A percentile compares a stretch with the other conserved stretches of the same genome.
Conservation (phyloP, 805 yeast species). For the Ogataea nakhonphanomensis region DNA sequence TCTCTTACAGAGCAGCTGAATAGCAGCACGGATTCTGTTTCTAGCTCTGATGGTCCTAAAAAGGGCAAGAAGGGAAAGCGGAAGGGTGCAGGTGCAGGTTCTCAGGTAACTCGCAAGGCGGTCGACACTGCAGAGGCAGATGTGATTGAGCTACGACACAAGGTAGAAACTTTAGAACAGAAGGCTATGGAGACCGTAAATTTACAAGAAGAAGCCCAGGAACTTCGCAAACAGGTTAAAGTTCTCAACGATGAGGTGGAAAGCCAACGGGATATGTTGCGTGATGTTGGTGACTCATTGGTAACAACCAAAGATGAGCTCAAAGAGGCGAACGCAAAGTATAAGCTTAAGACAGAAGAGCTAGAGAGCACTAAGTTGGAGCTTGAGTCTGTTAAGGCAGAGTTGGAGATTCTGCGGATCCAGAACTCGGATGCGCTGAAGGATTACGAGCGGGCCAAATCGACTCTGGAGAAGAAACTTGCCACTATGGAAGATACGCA, state of each 20-base stretch:
- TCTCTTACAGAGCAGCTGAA: constrained; percentile 21
- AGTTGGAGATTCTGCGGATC: constrained; percentile 31
- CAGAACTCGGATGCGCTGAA: constrained; percentile 36
- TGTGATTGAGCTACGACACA: constrained; percentile 25
- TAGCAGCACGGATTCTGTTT: background rate
- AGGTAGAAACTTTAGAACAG: constrained; percentile 17
- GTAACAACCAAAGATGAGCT: constrained; percentile 64
- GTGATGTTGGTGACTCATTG: constrained; percentile 73
- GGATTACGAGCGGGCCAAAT: constrained; percentile 32
- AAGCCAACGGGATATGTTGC: constrained; percentile 69
- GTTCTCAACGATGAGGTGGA: constrained; percentile 61
- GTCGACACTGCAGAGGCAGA: constrained; percentile 15
- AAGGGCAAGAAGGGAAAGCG: constrained; percentile 20
- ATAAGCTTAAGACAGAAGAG: constrained; percentile 5
- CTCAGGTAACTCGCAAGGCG: background rate
- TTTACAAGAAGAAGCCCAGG: constrained; percentile 2
- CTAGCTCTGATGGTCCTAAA: constrained; percentile 9
- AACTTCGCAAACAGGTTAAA: constrained; percentile 33
- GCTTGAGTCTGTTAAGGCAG: constrained; percentile 19
- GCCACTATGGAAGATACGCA: constrained; percentile 14
- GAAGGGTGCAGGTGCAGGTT: constrained; percentile 11
- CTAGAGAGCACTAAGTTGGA: constrained; percentile 12
- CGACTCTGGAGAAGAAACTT: constrained; percentile 25
- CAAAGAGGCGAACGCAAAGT: constrained; percentile 4
- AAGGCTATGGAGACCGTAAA: constrained; percentile 10